Evolutionary conservation across 2,329 filamentous ascomycete species (phyloP), one percentile per base, ranked within the genome.

Genomic region (Graphiopsis chlorocephala): DNA sequence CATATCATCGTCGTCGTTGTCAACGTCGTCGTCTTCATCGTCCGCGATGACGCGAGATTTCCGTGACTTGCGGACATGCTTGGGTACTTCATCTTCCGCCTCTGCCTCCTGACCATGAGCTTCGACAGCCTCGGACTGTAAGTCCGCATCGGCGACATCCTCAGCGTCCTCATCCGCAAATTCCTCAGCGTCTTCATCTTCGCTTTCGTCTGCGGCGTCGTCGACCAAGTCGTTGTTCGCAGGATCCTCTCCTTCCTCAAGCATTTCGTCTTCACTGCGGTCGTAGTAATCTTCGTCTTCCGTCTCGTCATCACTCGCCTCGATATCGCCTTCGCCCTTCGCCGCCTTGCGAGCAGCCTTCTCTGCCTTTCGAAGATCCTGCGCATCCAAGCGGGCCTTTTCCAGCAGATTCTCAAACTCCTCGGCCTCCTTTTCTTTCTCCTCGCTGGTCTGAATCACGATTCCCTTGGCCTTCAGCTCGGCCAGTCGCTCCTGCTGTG

Each of bases 361-460:
- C 78, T 99, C 95, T 57, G 87, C 83, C 71, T 90, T 87, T 77
- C 89, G 90, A 58, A 98, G 88, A 69, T 90, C 88, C 52, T 90
- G 86, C 1, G 89, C 93, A 74, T 98, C 92, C 67, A 88, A 84
- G 64, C 93, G 85, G 23, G 93, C 94, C 72, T 89, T 93, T 56
- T 94, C 90, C 28, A 98, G 86, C 66, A 98, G 85, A 72, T 97
- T 90, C 71, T 98, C 95, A 14, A 97, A 87, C 65, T 93, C 88
- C 64, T 90, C 88, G 76, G 92, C 87, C 74, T 96, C 90, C 35
- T 87, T 86, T 73, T 93, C 90, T 23, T 91, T 87, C 76, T 99
- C 93, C 77, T 97, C 94, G 2, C 89, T 87, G 0, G 91, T 97
- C 75, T 93, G 90, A 20, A 98, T 83, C 26, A 90, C 81, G 28